Evolutionary conservation across 2,329 filamentous ascomycete genomes (phyloP).

Genomic region (Colletotrichum sp.): DNA sequence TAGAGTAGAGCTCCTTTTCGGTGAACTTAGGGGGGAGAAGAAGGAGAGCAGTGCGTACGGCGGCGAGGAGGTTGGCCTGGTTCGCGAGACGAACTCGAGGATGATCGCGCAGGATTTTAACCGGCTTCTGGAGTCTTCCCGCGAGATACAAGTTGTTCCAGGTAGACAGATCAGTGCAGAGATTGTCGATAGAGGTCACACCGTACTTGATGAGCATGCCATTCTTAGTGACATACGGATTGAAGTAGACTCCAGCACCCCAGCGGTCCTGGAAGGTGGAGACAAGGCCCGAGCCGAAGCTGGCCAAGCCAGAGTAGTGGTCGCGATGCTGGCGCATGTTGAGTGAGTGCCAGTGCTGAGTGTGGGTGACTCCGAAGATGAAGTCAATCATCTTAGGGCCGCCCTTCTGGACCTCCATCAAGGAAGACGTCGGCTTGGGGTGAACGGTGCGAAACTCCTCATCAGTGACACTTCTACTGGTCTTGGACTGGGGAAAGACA

Average conservation of each 20-base stretch:
- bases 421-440: constrained; percentile 79
- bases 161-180: constrained; percentile 83
- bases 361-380: constrained; percentile 93
- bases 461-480: constrained; percentile 56
- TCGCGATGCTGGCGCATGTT: constrained; percentile 88
- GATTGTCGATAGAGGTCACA: constrained; percentile 90
- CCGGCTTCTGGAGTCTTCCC: constrained; percentile 93
- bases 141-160: constrained; percentile 98
- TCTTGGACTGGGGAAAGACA: constrained; percentile 80
- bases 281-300: constrained; percentile 83
- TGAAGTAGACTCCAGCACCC: constrained; percentile 97
- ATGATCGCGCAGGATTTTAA: constrained; percentile 96
- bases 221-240: constrained; percentile 92
- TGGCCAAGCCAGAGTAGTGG: constrained; percentile 88
- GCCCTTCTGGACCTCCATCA: constrained; percentile 84
- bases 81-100: constrained; percentile 91
- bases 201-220: constrained; percentile 98
- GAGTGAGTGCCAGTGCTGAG: constrained; percentile 95
- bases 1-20: constrained; percentile 86
- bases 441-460: constrained; percentile 71
- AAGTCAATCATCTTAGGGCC: constrained; percentile 98
- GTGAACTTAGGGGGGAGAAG: constrained; percentile 85
- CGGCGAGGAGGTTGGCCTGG: constrained; percentile 93
- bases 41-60: constrained; percentile 86
- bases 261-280: constrained; percentile 85